A percentile compares a stretch with the other conserved stretches of the same genome.
phyloP scores from a whole-genome alignment of 371 early-diverging fungal species.

The Chytridium lagenaria region DNA sequence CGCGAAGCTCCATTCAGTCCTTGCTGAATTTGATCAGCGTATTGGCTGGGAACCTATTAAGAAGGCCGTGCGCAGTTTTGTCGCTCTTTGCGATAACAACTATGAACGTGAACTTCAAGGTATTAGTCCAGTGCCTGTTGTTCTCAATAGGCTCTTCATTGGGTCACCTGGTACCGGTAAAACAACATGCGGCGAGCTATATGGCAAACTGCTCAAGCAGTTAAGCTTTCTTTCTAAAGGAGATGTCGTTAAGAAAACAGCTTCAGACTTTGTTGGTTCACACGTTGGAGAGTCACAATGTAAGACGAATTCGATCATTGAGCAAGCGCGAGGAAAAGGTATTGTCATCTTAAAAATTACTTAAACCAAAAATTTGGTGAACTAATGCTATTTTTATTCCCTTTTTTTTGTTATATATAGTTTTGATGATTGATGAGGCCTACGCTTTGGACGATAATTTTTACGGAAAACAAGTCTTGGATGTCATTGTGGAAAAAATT shows the following conservation, averaged over 20 bases:
- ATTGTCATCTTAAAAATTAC: not conserved
- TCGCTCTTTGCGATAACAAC: conserved; percentile 36
- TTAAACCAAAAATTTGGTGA: not conserved
- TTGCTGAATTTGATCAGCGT: conserved; percentile 31
- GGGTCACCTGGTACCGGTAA: conserved; percentile 44
- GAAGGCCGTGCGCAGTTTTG: conserved; percentile 32
- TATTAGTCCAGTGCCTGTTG: conserved; percentile 20
- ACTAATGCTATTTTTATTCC: too few species aligned
- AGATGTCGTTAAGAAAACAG: conserved; percentile 36
- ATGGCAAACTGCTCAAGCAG: conserved; percentile 37
- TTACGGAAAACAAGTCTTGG: conserved; percentile 45
- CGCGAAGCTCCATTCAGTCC: conserved; percentile 28
- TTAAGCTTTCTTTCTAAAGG: conserved; percentile 42
- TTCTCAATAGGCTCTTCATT: conserved; percentile 39
- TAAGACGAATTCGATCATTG: conserved; percentile 39
- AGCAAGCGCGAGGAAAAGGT: conserved; percentile 38
- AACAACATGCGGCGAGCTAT: conserved; percentile 40
- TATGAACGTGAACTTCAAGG: conserved; percentile 44
- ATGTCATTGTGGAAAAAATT: conserved; percentile 47
- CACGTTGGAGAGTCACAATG: conserved; percentile 42
- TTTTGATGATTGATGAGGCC: conserved; percentile 49
- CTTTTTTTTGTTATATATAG: conserved; percentile 14
- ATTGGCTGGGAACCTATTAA: conserved; percentile 45
- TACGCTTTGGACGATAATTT: conserved; percentile 40
- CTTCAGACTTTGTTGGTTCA: conserved; percentile 39